Percentiles rank a stretch among this genome's conserved stretches.
Conservation (phyloP, 257 asterid species). For the Mitragyna speciosa region DNA sequence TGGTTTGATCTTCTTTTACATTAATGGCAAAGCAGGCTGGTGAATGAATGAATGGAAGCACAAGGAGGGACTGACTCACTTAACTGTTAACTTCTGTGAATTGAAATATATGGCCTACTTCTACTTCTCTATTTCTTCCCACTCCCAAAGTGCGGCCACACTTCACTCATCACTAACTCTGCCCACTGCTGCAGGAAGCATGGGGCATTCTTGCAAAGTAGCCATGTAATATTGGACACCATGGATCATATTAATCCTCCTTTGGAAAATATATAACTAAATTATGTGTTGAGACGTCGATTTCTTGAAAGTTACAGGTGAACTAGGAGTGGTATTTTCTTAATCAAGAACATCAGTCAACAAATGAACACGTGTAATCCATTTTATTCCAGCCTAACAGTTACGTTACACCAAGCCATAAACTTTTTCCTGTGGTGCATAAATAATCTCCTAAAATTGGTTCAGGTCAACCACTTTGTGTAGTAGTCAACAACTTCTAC, state of each 20-base stretch:
- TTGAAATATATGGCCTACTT: conserved; percentile 2
- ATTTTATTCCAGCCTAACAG: conserved; percentile 3
- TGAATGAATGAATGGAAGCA: conserved; percentile 6
- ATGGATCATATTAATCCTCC: neutral
- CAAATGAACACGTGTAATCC: conserved; percentile 20
- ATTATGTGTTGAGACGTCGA: conserved; percentile 3
- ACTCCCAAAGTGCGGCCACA: conserved; percentile 26
- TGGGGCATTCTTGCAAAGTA: neutral
- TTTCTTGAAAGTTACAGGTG: conserved; percentile 12
- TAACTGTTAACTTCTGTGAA: neutral
- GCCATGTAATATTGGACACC: neutral
- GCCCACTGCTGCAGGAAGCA: neutral
- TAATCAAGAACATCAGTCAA: conserved; percentile 12
- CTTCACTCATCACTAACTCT: conserved; percentile 19
- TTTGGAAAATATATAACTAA: neutral
- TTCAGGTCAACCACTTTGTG: neutral
- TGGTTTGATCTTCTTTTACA: conserved; percentile 15
- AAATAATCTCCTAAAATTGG: neutral
- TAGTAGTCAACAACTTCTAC: too few relatives aligned
- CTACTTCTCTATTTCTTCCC: neutral
- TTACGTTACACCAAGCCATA: conserved; percentile 4
- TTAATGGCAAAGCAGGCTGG: conserved; percentile 9
- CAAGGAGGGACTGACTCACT: neutral
- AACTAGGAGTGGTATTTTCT: neutral
- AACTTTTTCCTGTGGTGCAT: neutral